Evolutionary conservation across 2,329 filamentous ascomycete genomes (phyloP).

Genomic region (Gyromitra esculenta): DNA sequence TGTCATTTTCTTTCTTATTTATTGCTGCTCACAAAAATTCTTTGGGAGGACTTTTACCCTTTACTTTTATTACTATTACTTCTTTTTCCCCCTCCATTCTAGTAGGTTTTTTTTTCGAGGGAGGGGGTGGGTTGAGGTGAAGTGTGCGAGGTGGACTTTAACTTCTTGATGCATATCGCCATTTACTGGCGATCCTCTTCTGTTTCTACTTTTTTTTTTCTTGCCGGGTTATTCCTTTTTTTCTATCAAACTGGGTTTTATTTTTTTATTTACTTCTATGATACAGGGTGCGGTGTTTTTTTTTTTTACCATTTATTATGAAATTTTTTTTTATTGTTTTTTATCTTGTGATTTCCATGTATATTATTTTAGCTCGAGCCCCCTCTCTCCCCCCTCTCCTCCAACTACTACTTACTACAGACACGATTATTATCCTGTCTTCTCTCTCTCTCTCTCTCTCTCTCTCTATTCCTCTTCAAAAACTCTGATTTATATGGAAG

Average conservation of each 20-base stretch:
- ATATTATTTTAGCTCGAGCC: constrained; percentile 37
- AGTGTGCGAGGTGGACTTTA: constrained; percentile 7
- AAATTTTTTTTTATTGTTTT: constrained; percentile 17
- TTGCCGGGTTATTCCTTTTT: constrained; percentile 26
- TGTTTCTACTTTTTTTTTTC: constrained; percentile 17
- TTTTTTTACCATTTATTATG: constrained; percentile 23
- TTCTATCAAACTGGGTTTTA: constrained; percentile 26
- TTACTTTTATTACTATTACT: constrained; percentile 28
- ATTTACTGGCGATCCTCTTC: constrained; percentile 17
- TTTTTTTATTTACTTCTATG: constrained; percentile 44
- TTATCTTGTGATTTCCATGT: constrained; percentile 31
- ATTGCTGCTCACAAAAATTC: constrained; percentile 33
- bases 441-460: neutral
- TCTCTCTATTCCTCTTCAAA: neutral
- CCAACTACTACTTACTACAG: no score
- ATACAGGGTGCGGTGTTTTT: constrained; percentile 47
- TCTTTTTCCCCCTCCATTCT: constrained; percentile 6
- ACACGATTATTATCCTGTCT: constrained; percentile 19
- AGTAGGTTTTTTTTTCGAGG: constrained; percentile 31
- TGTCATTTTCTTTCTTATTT: constrained; percentile 20
- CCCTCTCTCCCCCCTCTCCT: neutral
- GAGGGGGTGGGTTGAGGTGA: no score
- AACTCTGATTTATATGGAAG: neutral
- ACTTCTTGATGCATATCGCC: constrained; percentile 18
- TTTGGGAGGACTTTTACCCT: constrained; percentile 23